Base-by-base conservation (phyloP, 2,329 filamentous ascomycete genomes). In the Alternaria conjuncta region DNA sequence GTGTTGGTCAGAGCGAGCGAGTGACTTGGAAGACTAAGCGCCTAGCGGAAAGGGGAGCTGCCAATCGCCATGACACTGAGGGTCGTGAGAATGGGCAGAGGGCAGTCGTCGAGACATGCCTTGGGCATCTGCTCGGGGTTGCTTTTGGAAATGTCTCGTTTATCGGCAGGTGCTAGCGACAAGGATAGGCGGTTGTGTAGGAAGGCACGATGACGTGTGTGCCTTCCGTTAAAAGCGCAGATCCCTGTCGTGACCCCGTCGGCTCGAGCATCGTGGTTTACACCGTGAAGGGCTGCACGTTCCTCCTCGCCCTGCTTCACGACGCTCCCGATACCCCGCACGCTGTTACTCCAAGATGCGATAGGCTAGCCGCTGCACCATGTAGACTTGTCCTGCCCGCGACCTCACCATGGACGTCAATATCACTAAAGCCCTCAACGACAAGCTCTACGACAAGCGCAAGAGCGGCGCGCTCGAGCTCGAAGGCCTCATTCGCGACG, bases 401-500 rank as follows among this genome's bases (percentile, higher is more conserved):
- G 50, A 30, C 55, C 63, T 61, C 71, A 76, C 49, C 65, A 97
- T 98, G 94, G 95, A 98, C 84, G 86, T 88, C 76, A 90, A 90
- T 78, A 93, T 97, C 79, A 93, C 96, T 82, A 92, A 95, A 73
- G 88, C 94, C 71, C 86, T 99, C 78, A 97, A 96, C 79, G 96
- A 99, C 84, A 99, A 97, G 88, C 90, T 98, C 78, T 99, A 99
- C 81, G 96, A 99, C 79, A 97, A 96, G 85, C 89, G 96, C 79
- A 99, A 99, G 82, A 90, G 94, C 76, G 96, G 96, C 69, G 96
- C 96, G 73, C 88, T 99, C 61, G 96, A 99, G 72, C 90, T 99
- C 71, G 96, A 99, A 82, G 91, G 91, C 70, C 88, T 93, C 58
- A 96, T 99, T 74, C 91, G 96, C 68, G 93, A 97, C 77, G 88